Conservation (phyloP, 2,329 filamentous ascomycete species). For the Mollisia scopiformis region DNA sequence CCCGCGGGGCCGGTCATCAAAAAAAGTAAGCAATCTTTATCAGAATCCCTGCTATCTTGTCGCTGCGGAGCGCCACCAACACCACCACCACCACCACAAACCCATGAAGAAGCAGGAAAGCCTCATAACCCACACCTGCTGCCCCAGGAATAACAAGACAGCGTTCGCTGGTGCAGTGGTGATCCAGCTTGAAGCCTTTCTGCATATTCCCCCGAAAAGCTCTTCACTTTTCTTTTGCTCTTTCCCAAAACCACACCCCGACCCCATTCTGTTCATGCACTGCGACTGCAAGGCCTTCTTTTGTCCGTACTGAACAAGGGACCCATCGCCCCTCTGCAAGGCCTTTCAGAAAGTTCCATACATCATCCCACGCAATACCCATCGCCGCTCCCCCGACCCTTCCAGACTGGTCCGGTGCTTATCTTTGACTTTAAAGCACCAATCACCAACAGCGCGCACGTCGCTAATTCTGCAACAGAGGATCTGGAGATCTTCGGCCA, state of each 20-base stretch:
- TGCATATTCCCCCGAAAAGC: background rate
- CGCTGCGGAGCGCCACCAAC: no score
- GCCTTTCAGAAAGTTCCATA: conserved; percentile 17
- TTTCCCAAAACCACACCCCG: background rate
- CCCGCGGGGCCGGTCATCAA: conserved; percentile 14
- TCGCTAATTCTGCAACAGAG: conserved; percentile 6
- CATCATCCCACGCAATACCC: conserved; percentile 27
- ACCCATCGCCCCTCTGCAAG: background rate
- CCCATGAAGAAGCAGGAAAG: no score
- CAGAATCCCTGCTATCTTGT: no score
- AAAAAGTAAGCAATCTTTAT: conserved; percentile 32
- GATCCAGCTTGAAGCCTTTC: background rate
- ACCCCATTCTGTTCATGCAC: conserved; percentile 5
- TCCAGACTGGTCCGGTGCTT: conserved; percentile 20
- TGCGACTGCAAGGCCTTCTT: conserved; percentile 6
- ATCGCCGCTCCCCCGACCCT: conserved; percentile 5
- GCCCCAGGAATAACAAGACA: conserved; percentile 7
- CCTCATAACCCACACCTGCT: conserved; percentile 3
- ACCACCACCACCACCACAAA: background rate
- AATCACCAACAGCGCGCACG: conserved; percentile 21
- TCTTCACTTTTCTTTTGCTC: background rate
- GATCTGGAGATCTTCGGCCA: conserved; percentile 17
- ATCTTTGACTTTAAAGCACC: conserved; percentile 27
- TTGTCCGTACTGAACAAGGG: background rate
- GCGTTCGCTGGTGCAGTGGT: background rate